phyloP scores from a whole-genome alignment of 257 asterid species.

The Ilex asprella region DNA sequence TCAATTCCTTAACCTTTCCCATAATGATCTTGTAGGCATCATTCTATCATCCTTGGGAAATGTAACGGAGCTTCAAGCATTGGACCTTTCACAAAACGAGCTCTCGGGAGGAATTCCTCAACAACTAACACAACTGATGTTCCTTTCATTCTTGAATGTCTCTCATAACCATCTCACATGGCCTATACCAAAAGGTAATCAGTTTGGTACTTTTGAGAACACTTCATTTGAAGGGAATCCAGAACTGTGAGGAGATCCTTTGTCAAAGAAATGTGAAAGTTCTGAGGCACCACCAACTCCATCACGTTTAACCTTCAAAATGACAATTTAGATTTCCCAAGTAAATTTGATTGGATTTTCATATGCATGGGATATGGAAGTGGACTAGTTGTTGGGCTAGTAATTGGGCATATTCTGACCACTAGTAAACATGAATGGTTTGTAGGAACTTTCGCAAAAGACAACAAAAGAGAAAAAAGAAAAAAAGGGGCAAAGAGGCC shows the following conservation, averaged over 20 bases:
- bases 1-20: slow-evolving; percentile 3
- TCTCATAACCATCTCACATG: slow-evolving; percentile 8
- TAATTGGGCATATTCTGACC: background rate
- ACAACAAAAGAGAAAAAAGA: no score
- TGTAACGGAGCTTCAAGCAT: background rate
- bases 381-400: slow-evolving; percentile 3
- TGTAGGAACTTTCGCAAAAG: background rate
- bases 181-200: slow-evolving; percentile 4
- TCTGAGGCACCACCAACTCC: background rate
- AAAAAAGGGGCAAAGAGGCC: no score
- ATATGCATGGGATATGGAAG: background rate
- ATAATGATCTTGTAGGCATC: slow-evolving; percentile 1
- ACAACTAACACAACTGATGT: background rate
- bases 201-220: slow-evolving; percentile 5
- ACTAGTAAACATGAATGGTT: background rate
- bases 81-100: slow-evolving; percentile 5
- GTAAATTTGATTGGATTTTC: slow-evolving; percentile 3
- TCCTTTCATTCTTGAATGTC: background rate
- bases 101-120: slow-evolving; percentile 4
- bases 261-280: background rate
- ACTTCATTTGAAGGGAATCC: slow-evolving; percentile 9
- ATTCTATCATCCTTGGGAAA: background rate
- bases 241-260: background rate
- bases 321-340: background rate
- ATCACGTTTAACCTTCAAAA: background rate